Conservation (phyloP, 495 filamentous ascomycete genomes). For the Chaetomidium leptoderma region DNA sequence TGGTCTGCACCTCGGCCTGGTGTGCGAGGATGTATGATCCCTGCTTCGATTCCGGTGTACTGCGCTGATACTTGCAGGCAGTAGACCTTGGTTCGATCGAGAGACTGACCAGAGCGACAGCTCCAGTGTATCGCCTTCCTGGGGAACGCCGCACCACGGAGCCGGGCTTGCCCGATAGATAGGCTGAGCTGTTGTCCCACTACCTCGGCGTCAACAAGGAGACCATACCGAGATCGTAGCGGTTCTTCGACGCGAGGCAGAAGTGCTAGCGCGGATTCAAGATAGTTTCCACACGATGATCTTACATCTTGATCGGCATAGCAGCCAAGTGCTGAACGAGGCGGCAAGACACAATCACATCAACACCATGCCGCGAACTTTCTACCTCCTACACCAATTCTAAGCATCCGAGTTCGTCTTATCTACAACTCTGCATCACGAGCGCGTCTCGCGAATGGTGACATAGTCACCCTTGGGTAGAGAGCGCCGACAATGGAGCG, state of each 20-base stretch:
- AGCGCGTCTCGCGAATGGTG: no score
- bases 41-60: not conserved
- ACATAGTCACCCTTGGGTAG: no score
- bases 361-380: no score
- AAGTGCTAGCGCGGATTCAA: constrained; percentile 39
- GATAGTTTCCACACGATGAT: constrained; percentile 38
- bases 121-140: constrained; percentile 45
- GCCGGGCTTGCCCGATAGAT: constrained; percentile 34
- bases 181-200: constrained; percentile 21
- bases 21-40: constrained; percentile 33
- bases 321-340: no score
- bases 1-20: constrained; percentile 29
- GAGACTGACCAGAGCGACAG: no score
- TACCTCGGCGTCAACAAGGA: constrained; percentile 23
- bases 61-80: constrained; percentile 1
- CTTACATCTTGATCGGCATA: no score
- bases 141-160: constrained; percentile 41
- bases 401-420: no score
- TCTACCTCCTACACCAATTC: no score
- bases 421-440: no score
- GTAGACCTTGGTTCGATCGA: constrained; percentile 20
- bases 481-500: no score
- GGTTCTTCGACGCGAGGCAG: constrained; percentile 22
- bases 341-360: no score
- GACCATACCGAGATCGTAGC: constrained; percentile 26